A percentile compares a stretch with the other conserved stretches of the same genome.
Conservation (phyloP, 345 rosid species). For the Citrus australasica region DNA sequence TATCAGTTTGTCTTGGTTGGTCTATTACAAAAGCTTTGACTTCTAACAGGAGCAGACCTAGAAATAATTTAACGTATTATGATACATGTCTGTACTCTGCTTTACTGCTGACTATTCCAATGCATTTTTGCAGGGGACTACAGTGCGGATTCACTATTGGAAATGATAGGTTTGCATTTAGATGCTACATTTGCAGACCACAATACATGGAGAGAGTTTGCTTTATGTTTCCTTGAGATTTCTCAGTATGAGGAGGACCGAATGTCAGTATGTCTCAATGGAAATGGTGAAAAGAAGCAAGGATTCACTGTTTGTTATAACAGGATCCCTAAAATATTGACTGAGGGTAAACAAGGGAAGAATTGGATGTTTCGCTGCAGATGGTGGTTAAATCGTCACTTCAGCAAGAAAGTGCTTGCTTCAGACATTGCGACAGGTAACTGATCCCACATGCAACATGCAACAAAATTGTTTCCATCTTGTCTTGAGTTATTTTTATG, state of each 20-base stretch:
- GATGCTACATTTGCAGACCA: conserved; percentile 51
- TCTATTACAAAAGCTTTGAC: not conserved
- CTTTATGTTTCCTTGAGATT: conserved; percentile 55
- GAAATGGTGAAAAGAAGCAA: conserved; percentile 27
- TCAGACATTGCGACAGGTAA: conserved; percentile 25
- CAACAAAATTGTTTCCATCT: not conserved
- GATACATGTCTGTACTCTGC: not conserved
- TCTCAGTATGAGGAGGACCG: conserved; percentile 52
- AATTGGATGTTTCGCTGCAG: conserved; percentile 40
- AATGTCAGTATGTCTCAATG: conserved; percentile 45
- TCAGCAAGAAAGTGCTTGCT: conserved; percentile 45
- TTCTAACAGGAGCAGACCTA: not conserved
- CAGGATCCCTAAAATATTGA: conserved; percentile 40
- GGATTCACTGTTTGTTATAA: conserved; percentile 28
- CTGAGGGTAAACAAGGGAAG: conserved; percentile 25
- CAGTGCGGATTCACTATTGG: conserved; percentile 43
- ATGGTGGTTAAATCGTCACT: conserved; percentile 34
- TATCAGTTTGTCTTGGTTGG: not conserved
- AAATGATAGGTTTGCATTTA: conserved; percentile 84
- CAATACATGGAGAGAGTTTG: conserved; percentile 68
- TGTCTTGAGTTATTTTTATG: not conserved
- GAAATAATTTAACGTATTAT: not conserved
- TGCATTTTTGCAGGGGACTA: conserved; percentile 50
- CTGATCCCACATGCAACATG: not conserved
- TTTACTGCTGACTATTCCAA: not conserved